Evolutionary conservation across 495 filamentous ascomycete species (phyloP).

Genomic region (Penicillium odoratum): DNA sequence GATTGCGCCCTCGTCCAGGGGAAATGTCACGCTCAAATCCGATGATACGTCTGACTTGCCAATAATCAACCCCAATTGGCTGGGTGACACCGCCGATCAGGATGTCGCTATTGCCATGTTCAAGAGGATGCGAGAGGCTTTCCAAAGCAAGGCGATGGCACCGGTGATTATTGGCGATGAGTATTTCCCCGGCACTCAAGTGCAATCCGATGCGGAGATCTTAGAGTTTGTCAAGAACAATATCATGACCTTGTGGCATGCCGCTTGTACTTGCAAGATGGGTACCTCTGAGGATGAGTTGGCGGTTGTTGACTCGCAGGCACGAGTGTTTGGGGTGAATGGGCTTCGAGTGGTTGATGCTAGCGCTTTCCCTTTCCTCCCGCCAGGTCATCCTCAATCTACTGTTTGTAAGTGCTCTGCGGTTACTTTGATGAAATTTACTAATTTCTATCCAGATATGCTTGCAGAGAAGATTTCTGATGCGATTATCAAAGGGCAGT

Average conservation of each 20-base stretch:
- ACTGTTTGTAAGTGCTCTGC: conserved; percentile 40
- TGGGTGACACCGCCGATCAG: conserved; percentile 48
- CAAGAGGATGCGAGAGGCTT: conserved; percentile 50
- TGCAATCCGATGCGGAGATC: conserved; percentile 55
- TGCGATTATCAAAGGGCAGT: conserved; percentile 30
- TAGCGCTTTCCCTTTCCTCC: conserved; percentile 51
- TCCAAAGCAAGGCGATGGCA: conserved; percentile 41
- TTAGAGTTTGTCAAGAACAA: conserved; percentile 39
- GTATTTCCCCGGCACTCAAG: conserved; percentile 44
- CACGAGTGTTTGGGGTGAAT: conserved; percentile 51
- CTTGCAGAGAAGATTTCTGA: conserved; percentile 58
- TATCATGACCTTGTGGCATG: conserved; percentile 51
- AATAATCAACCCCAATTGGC: conserved; percentile 55
- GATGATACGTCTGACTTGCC: conserved; percentile 45
- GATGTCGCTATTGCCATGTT: conserved; percentile 55
- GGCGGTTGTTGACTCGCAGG: conserved; percentile 58
- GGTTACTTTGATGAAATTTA: not conserved
- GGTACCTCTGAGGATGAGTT: conserved; percentile 45
- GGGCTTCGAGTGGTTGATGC: conserved; percentile 60
- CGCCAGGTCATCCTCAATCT: conserved; percentile 52
- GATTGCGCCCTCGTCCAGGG: conserved; percentile 51
- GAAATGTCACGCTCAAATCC: conserved; percentile 54
- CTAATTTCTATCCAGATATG: conserved; percentile 31
- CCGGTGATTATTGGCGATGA: conserved; percentile 47
- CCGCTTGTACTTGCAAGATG: conserved; percentile 55